Base-by-base conservation (phyloP, 257 asterid genomes). In the Apocynum venetum region DNA sequence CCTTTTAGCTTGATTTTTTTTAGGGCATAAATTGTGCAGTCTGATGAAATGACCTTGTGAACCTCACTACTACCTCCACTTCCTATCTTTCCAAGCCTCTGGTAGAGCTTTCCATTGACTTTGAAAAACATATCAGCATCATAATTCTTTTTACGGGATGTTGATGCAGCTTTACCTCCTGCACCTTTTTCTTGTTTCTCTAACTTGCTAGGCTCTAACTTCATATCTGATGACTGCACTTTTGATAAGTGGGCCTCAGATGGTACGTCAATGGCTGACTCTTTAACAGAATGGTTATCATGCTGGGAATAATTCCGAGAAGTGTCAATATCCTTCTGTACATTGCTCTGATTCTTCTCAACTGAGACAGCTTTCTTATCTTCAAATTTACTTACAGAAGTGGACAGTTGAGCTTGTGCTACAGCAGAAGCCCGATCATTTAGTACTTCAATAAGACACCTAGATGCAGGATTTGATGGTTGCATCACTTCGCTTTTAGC, bases 21-120 rank as follows among this genome's bases (percentile, higher is more conserved):
- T 81, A 96, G 83, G 76, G 99, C 99, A 83, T 89, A 96, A 75
- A 96, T 96, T 51, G 79, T 82, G 86, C 99, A 93, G 82, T 96
- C 99, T 36, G 97, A 88, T 79, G 99, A 88, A 83, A 96, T 96
- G 78, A 93, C 99, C 80, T 96, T 96, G 91, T 96, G 99, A 82
- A 96, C 99, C 87, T 96, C 99, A 80, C 99, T 96, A 85, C 98
- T 93, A 74, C 99, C 99, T 75, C 98, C 99, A 72, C 99, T 96
- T 57, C 99, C 99, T 61, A 96, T 96, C 91, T 96, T 96, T 59
- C 99, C 99, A 76, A 96, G 99, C 82, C 95, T 90, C 83, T 96
- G 99, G 81, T 96, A 96, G 79, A 88, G 89, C 89, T 93, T 96
- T 20, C 97, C 99, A 40, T 96, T 96, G 64, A 96, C 99, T 86